A percentile compares a stretch with the other conserved stretches of the same genome.
Conservation (phyloP, 441 rosid species). For the Raphanus hybrid region DNA sequence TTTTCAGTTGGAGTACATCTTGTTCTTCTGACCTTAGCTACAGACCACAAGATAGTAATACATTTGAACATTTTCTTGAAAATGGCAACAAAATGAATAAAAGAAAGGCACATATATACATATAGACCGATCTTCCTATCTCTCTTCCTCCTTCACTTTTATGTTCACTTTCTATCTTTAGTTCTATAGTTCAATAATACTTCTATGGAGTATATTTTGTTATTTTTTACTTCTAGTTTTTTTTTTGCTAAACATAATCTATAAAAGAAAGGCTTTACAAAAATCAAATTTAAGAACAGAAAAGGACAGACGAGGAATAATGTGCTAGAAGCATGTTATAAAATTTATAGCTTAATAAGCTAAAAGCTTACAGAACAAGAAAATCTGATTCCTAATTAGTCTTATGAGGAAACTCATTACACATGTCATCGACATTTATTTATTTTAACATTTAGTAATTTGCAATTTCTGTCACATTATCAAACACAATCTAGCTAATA, state of each 20-base stretch:
- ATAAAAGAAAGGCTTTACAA: not conserved
- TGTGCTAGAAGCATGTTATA: not conserved
- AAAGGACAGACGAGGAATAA: not conserved
- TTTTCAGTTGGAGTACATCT: constrained; percentile 52
- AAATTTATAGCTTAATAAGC: not conserved
- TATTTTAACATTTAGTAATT: not conserved
- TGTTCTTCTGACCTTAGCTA: constrained; percentile 53
- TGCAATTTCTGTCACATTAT: not conserved
- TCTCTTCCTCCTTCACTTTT: constrained; percentile 14
- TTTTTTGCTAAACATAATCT: not conserved
- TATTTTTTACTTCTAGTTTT: not conserved
- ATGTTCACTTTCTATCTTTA: constrained; percentile 20
- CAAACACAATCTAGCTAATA: not conserved
- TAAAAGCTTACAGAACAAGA: not conserved
- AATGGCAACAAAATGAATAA: not conserved
- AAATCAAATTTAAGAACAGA: not conserved
- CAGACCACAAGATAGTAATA: not conserved
- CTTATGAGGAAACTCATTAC: not conserved
- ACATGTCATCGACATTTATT: not conserved
- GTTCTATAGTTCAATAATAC: constrained; percentile 10
- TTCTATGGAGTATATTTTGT: not conserved
- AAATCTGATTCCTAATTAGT: no score
- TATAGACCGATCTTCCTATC: not conserved
- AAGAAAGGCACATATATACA: not conserved
- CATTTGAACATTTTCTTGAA: not conserved